A percentile compares a stretch with the other conserved stretches of the same genome.
Evolutionary conservation across 148 eudicot species (phyloP).

Genomic region (Vaccinium darrowii): DNA sequence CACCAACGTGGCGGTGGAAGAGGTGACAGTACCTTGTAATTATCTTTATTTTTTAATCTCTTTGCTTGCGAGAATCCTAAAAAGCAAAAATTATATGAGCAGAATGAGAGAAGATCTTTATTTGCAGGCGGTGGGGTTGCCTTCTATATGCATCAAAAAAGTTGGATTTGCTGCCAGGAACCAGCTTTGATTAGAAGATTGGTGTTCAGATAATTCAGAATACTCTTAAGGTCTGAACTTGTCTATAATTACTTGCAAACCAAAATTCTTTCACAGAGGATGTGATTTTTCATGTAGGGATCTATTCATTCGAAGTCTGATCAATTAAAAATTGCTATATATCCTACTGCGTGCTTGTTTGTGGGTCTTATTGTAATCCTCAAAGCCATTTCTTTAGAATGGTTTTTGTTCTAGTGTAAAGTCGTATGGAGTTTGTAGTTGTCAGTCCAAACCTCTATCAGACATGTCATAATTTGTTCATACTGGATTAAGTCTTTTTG

Average conservation of each 20-base stretch:
- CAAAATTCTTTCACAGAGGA: not conserved
- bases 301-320: not conserved
- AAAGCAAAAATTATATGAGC: not conserved
- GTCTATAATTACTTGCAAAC: not conserved
- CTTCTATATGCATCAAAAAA: constrained; percentile 53
- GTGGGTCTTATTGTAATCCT: not conserved
- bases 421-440: too few species aligned
- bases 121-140: constrained; percentile 57
- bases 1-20: constrained; percentile 94
- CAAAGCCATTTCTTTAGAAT: not conserved
- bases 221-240: constrained; percentile 36
- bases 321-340: not conserved
- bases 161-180: constrained; percentile 40
- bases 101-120: not conserved
- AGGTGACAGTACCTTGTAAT: constrained; percentile 86
- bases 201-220: constrained; percentile 55
- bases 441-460: too few species aligned
- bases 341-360: not conserved
- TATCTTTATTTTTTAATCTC: too few species aligned
- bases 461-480: too few species aligned
- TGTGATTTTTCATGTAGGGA: not conserved
- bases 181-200: constrained; percentile 54
- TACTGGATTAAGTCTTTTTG: not conserved
- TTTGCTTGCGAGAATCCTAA: too few species aligned
- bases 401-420: too few species aligned